Conservation (phyloP, 2,329 filamentous ascomycete species). For the Fusarium buharicum region DNA sequence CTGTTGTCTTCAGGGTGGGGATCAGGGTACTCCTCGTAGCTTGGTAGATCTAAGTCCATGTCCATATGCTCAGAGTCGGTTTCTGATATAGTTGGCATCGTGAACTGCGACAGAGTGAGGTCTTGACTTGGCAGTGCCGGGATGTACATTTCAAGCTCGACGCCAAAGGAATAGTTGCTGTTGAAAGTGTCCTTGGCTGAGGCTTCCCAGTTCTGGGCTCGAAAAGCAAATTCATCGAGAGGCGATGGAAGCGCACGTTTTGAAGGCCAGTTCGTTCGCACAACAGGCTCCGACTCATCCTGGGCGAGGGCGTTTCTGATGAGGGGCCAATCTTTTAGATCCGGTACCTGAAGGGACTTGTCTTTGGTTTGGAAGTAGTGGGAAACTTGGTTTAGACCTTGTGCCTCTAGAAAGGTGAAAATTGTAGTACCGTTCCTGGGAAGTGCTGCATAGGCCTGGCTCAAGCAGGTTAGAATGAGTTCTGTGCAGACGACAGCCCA, state of each 20-base stretch:
- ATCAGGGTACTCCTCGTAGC: neutral
- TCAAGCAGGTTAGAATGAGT: constrained; percentile 2
- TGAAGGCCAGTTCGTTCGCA: neutral
- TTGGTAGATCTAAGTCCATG: neutral
- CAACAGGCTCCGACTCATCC: constrained; percentile 2
- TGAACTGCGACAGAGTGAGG: neutral
- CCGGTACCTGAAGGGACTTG: neutral
- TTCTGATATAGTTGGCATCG: neutral
- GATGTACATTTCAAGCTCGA: constrained; percentile 36
- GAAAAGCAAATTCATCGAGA: neutral
- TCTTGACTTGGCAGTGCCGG: neutral
- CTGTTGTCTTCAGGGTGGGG: constrained; percentile 23
- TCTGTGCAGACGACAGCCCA: constrained; percentile 26
- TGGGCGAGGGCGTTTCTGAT: neutral
- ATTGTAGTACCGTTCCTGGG: constrained; percentile 9
- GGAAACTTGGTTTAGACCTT: neutral
- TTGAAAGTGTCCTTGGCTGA: neutral
- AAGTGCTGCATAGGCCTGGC: neutral
- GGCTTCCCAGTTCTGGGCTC: neutral
- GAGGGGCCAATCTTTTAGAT: constrained; percentile 15
- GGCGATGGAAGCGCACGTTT: neutral
- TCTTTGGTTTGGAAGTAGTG: constrained; percentile 1
- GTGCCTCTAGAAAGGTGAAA: neutral
- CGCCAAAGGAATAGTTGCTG: constrained; percentile 30
- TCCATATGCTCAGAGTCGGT: neutral